Evolutionary conservation across 2,329 filamentous ascomycete species (phyloP), one percentile per base, ranked within the genome.

Genomic region (Fusarium sp.): DNA sequence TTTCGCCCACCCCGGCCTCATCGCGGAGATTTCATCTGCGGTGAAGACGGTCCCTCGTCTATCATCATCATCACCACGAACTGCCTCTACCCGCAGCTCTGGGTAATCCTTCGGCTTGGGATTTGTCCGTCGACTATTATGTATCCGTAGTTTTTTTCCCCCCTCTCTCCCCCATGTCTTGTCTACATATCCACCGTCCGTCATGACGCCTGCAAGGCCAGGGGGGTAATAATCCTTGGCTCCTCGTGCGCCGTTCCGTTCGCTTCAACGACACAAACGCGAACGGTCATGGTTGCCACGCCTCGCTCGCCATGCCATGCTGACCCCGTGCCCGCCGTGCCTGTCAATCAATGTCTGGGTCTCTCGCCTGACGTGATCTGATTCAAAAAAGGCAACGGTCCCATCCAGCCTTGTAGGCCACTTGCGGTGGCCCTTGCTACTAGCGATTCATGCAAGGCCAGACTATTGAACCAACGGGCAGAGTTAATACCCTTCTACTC

Each of bases 371-470:
- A 51, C 66, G 23, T 61, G 64, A 65, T 68, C 18, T 49, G 34
- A 40, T 57, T 31, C 53, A 25, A 50, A 36, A 36, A 38, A 36
- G 40, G 11, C 18, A 64, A 46, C 53, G 54, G 54, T 25, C 40
- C 36, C 36, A 46, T 62, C 65, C 34, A 34, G 61, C 44, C 46
- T 58, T 58, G 38, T 58, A 44, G n/a, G 53, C 31, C 31, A 27
- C 25, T 27, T 54, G 6, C 14, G 31, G 9, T 38, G 18, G 18
- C 18, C 31, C 49, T 25, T 18, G 49, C 49, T 53, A 27, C 65
- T 69, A 69, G 36, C 67, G 67, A 70, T 40, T 69, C 67, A 70
- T 69, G 67, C 55, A 55, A 33, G 44, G 38, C 18, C 25, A 23
- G 55, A 67, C 67, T 70, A 69, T 68, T 61, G 63, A 67, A 36